phyloP scores from a whole-genome alignment of 805 yeast genomes.

The Candida arabinofermentans region DNA sequence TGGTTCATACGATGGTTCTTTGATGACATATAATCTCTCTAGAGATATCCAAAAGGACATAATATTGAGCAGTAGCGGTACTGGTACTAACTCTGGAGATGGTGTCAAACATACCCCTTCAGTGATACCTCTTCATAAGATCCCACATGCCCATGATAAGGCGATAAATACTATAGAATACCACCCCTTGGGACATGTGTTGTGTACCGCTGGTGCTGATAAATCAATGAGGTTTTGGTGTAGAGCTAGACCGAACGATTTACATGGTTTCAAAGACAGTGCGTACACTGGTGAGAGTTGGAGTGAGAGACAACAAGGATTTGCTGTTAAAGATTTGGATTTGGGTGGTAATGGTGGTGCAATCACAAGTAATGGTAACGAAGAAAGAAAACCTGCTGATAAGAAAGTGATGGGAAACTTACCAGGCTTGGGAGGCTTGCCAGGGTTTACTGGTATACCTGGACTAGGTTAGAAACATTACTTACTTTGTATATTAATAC shows the following conservation, averaged over 20 bases:
- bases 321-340: constrained; percentile 8
- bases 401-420: constrained; percentile 26
- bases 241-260: constrained; percentile 86
- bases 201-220: constrained; percentile 92
- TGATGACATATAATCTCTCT: constrained; percentile 71
- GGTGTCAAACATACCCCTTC: constrained; percentile 10
- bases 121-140: constrained; percentile 38
- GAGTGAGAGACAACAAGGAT: constrained; percentile 22
- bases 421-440: constrained; percentile 1
- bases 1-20: constrained; percentile 87
- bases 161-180: constrained; percentile 87
- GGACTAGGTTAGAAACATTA: not conserved
- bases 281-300: constrained; percentile 54
- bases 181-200: constrained; percentile 90
- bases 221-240: constrained; percentile 93
- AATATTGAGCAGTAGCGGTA: constrained; percentile 14
- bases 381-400: not conserved
- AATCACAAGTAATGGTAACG: not conserved
- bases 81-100: not conserved
- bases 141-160: constrained; percentile 93
- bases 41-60: constrained; percentile 38
- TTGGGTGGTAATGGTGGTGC: not conserved
- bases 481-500: too few relatives aligned
- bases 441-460: constrained; percentile 1
- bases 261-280: constrained; percentile 74